Evolutionary conservation across 257 asterid species (phyloP).

Genomic region (Linaria vulgaris): DNA sequence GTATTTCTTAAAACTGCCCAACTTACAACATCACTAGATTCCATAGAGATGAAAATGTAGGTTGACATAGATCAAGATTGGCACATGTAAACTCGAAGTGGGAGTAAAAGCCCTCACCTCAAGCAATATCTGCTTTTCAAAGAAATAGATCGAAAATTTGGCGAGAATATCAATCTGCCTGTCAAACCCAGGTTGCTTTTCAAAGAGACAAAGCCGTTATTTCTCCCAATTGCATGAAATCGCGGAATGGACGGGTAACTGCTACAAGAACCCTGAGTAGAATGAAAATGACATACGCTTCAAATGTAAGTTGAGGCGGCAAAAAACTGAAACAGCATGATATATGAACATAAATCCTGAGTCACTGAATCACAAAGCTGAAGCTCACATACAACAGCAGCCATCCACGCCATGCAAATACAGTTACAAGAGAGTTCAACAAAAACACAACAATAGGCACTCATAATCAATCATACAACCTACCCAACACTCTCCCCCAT

Average conservation of each 20-base stretch:
- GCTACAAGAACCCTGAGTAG: constrained; percentile 44
- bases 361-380: not conserved
- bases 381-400: not conserved
- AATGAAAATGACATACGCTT: constrained; percentile 15
- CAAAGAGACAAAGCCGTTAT: constrained; percentile 35
- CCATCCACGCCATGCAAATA: not conserved
- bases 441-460: too few relatives aligned
- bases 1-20: too few relatives aligned
- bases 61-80: not conserved
- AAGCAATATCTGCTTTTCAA: constrained; percentile 8
- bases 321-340: not conserved
- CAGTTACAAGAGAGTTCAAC: not conserved
- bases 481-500: too few relatives aligned
- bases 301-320: not conserved
- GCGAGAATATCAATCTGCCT: too few relatives aligned
- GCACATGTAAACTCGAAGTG: constrained; percentile 13
- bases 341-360: constrained; percentile 1
- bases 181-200: constrained; percentile 29
- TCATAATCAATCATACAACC: too few relatives aligned
- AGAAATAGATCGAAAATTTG: too few relatives aligned
- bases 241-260: constrained; percentile 34
- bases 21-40: too few relatives aligned
- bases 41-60: too few relatives aligned
- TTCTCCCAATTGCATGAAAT: constrained; percentile 32
- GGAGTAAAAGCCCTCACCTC: constrained; percentile 38